Base-by-base conservation (phyloP, 768 basidiomycete species). In the Collybia mongolica region DNA sequence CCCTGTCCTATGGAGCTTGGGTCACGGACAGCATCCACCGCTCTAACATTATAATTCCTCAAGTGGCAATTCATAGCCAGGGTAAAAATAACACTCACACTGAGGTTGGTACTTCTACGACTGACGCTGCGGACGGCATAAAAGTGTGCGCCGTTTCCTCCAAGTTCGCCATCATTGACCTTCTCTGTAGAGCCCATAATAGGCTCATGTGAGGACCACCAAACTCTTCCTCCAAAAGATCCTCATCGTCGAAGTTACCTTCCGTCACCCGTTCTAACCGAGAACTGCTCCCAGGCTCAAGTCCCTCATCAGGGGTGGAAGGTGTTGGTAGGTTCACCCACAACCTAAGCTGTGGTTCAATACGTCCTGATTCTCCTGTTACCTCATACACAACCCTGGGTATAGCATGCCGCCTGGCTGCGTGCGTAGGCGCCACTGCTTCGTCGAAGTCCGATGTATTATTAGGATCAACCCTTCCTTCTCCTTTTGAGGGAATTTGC, bases 311-410 rank as follows among this genome's bases (percentile, higher is more conserved):
- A 48, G 57, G 38, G 47, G 26, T 19, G 15, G 41, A 19, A 53
- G 44, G 46, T 26, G 39, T 47, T 15, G 67, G 60, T 4, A 62
- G 44, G 36, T 70, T 63, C 2, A 82, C 60, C 55, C 72, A 80
- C 19, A 90, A 67, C 37, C 81, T 70, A 49, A 89, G 67, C 20
- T 77, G 77, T 1, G 86, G 83, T 46, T 83, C 79, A 38, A 81
- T 74, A 22, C 67, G 67, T 24, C 78, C 74, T 1, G 76, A 70
- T 24, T 70, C 66, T 23, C 65, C 68, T 39, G 68, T 69, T 46
- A 88, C 67, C 63, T 89, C 85, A 57, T 88, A 90, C 4, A 77
- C 65, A 19, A 83, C 73, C 47, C 61, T 42, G 56, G 67, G 40
- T 40, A 57, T 45, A 39, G 22, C 32, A 17, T 32, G 26, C 26